Evolutionary conservation across 345 rosid species (phyloP), one percentile per base, ranked within the genome.

Genomic region (Eucalyptus pauciflora): DNA sequence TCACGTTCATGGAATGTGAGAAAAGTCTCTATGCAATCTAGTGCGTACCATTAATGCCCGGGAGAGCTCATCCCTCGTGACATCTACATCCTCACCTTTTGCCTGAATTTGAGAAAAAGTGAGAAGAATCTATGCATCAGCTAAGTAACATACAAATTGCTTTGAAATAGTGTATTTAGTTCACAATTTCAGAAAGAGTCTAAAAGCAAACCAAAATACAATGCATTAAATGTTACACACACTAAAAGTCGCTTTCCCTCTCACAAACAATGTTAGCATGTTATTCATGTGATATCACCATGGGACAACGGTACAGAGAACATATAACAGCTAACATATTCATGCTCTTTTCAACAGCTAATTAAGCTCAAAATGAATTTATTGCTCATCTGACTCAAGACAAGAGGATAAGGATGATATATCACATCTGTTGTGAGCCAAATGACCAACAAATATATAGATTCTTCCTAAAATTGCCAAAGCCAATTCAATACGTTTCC

Each of bases 21-120:
- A 76, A 76, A 76, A 76, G 83, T 24, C 87, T 90, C 87, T 71
- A 86, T 24, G 37, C 71, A 86, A 67, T 56, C 83, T 52, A 86
- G 50, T 86, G 89, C 95, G 64, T 94, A 97, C 99, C 97, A 94
- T 92, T 88, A 97, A 91, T 86, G 95, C 98, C 90, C 90, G 92
- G 87, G 99, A 95, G 48, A 97, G 97, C 89, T 95, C 95, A 90
- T 96, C 98, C 95, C 96, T 95, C 91, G 87, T 90, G 89, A 93
- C 89, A 89, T 89, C 93, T 85, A 90, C 88, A 87, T 94, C 97
- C 88, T 94, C 95, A 89, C 88, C 93, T 91, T 90, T 95, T 76
- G 94, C 91, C 99, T 96, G 94, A 14, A 89, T 87, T 25, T 71
- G 27, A 24, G 87, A 64, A 91, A 87, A 56, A 80, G 41, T 10